Conservation (phyloP, 1,139 yeast species). For the Saccharomyces uvarum region DNA sequence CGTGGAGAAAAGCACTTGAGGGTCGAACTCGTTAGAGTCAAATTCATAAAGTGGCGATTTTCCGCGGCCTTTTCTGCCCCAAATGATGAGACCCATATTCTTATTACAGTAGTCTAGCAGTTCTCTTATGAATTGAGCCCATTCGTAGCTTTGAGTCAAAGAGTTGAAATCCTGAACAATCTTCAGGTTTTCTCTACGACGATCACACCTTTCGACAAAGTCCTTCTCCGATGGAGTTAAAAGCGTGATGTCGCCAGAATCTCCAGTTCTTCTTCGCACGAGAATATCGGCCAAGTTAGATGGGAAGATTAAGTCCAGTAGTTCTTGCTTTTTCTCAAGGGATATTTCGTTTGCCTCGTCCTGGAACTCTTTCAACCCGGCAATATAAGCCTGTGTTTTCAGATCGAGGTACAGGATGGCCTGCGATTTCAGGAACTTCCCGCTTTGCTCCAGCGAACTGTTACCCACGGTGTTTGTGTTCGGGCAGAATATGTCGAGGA, state of each 20-base stretch:
- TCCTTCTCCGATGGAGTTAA: conserved; percentile 30
- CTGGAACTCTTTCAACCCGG: conserved; percentile 73
- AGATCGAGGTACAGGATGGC: conserved; percentile 74
- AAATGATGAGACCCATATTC: conserved; percentile 61
- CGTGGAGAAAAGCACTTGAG: conserved; percentile 20
- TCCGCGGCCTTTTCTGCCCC: conserved; percentile 54
- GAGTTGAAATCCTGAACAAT: conserved; percentile 42
- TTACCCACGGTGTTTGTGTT: conserved; percentile 28
- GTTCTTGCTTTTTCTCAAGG: conserved; percentile 46
- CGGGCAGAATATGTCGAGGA: conserved; percentile 78
- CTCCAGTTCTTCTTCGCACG: conserved; percentile 42
- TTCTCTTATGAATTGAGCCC: conserved; percentile 68
- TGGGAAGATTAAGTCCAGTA: conserved; percentile 73
- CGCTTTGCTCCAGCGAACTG: conserved; percentile 18
- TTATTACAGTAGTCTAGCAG: conserved; percentile 70
- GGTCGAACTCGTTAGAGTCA: conserved; percentile 20
- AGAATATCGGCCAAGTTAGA: conserved; percentile 51
- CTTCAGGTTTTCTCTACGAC: conserved; percentile 56
- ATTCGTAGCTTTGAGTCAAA: conserved; percentile 56
- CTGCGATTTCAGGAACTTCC: conserved; percentile 67
- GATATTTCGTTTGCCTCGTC: conserved; percentile 25
- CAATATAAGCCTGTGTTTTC: conserved; percentile 90
- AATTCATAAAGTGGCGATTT: conserved; percentile 22
- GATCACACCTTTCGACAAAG: conserved; percentile 45
- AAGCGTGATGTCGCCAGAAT: conserved; percentile 10